Evolutionary conservation across 1,284 basidiomycete species (phyloP).

Genomic region (Heliocybe sulcata): DNA sequence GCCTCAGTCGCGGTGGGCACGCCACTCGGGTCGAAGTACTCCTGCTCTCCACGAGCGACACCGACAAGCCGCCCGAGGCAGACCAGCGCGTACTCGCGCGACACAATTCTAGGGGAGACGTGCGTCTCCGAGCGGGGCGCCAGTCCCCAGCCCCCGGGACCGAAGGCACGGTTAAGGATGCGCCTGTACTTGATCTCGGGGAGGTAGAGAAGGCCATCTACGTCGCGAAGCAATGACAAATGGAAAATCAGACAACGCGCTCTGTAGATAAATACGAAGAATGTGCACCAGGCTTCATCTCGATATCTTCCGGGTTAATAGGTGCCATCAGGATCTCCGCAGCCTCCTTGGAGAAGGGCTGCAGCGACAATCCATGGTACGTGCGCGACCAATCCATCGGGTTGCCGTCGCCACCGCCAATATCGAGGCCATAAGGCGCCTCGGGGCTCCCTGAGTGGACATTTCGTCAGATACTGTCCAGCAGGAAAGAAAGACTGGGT

Average conservation of each 20-base stretch:
- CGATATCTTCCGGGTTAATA: conserved; percentile 74
- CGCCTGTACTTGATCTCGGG: conserved; percentile 99
- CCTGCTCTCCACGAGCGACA: conserved; percentile 92
- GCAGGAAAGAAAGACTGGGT: too few relatives aligned
- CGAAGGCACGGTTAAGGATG: conserved; percentile 90
- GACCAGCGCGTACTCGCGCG: conserved; percentile 91
- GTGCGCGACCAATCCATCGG: conserved; percentile 82
- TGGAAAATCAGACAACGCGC: conserved; percentile 20
- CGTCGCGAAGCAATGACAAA: not conserved
- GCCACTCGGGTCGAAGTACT: conserved; percentile 89
- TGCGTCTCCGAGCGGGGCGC: conserved; percentile 92
- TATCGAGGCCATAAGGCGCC: not conserved
- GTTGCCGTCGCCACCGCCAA: not conserved
- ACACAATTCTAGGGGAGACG: conserved; percentile 85
- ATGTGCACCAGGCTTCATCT: conserved; percentile 92
- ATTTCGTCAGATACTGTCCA: too few relatives aligned
- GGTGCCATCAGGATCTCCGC: conserved; percentile 72
- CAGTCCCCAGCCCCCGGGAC: conserved; percentile 95
- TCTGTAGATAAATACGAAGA: too few relatives aligned
- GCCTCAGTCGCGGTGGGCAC: conserved; percentile 93
- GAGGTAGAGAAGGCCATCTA: conserved; percentile 92
- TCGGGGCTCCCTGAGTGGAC: not conserved
- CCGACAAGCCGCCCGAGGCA: conserved; percentile 92
- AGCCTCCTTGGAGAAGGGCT: conserved; percentile 76
- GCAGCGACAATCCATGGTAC: conserved; percentile 75